Conservation (phyloP, 208 protist genomes). For the Wallacemonas sp. region DNA sequence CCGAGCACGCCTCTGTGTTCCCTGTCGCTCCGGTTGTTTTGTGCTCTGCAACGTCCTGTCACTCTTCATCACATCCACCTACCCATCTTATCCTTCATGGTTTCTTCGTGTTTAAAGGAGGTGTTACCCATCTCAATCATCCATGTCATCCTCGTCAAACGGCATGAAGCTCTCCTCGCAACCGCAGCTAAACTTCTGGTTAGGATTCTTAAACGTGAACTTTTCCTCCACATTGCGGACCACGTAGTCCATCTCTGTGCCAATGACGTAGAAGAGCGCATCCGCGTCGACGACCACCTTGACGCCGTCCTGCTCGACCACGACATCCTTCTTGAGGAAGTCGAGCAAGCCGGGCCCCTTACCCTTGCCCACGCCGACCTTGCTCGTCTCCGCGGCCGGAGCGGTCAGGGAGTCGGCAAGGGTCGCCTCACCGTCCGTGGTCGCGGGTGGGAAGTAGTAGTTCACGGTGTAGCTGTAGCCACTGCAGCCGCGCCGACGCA, state of each 20-base stretch:
- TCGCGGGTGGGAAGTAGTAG: constrained; percentile 61
- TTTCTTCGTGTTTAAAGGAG: no score
- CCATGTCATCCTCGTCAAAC: constrained; percentile 78
- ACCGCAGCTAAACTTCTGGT: constrained; percentile 95
- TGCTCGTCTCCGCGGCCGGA: neutral
- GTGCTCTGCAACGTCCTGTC: no score
- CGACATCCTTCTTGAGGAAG: constrained; percentile 44
- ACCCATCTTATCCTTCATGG: constrained; percentile 5
- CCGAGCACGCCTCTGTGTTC: no score
- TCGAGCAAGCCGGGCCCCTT: neutral
- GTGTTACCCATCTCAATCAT: no score
- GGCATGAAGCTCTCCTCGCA: constrained; percentile 97
- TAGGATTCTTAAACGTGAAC: constrained; percentile 98
- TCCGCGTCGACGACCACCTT: constrained; percentile 93
- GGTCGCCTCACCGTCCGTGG: neutral
- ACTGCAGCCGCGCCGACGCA: constrained; percentile 94
- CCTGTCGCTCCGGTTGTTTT: no score
- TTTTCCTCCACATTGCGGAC: constrained; percentile 94
- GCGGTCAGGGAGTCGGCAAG: neutral
- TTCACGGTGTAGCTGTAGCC: constrained; percentile 97
- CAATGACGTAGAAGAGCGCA: constrained; percentile 97
- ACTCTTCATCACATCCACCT: no score
- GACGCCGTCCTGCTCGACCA: constrained; percentile 93
- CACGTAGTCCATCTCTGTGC: constrained; percentile 97
- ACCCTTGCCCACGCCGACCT: neutral